Percentiles rank a stretch among this genome's conserved stretches.
Conservation (phyloP, 441 rosid genomes). For the Cnidoscolus chayamansa region DNA sequence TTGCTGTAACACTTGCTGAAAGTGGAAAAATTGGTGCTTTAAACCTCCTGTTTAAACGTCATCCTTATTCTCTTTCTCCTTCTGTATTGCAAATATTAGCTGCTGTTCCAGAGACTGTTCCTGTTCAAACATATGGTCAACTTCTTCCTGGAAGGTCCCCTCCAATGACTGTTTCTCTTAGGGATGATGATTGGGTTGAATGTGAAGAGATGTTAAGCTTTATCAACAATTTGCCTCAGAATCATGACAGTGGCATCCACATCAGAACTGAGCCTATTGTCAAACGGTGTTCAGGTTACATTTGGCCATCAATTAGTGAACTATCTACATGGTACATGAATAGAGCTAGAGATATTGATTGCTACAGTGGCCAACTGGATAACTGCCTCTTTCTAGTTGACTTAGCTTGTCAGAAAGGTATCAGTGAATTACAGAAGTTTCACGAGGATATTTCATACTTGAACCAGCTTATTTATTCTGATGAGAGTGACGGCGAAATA, state of each 20-base stretch:
- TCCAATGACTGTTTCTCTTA: slow-evolving; percentile 58
- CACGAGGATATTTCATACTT: slow-evolving; percentile 71
- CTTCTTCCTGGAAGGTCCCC: slow-evolving; percentile 93
- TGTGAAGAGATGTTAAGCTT: slow-evolving; percentile 70
- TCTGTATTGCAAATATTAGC: slow-evolving; percentile 66
- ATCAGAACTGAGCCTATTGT: slow-evolving; percentile 79
- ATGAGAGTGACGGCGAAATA: slow-evolving; percentile 47
- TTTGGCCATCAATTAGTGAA: slow-evolving; percentile 75
- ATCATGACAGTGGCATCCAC: slow-evolving; percentile 41
- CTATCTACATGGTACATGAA: slow-evolving; percentile 76
- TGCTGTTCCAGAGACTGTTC: slow-evolving; percentile 91
- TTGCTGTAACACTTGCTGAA: slow-evolving; percentile 79
- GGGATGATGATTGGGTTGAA: slow-evolving; percentile 99
- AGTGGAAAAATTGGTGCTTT: slow-evolving; percentile 94
- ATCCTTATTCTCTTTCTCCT: slow-evolving; percentile 78
- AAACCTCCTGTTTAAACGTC: slow-evolving; percentile 90
- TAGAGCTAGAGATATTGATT: slow-evolving; percentile 87
- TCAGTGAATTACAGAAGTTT: slow-evolving; percentile 66
- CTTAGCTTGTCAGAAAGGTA: slow-evolving; percentile 74
- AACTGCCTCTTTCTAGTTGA: slow-evolving; percentile 78
- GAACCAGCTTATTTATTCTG: slow-evolving; percentile 72
- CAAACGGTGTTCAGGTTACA: slow-evolving; percentile 49
- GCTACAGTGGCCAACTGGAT: slow-evolving; percentile 87
- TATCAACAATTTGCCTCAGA: slow-evolving; percentile 55
- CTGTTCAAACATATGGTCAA: slow-evolving; percentile 77